A percentile compares a stretch with the other conserved stretches of the same genome.
Evolutionary conservation across 1,284 basidiomycete species (phyloP).

Genomic region (Moesziomyces aphidis): DNA sequence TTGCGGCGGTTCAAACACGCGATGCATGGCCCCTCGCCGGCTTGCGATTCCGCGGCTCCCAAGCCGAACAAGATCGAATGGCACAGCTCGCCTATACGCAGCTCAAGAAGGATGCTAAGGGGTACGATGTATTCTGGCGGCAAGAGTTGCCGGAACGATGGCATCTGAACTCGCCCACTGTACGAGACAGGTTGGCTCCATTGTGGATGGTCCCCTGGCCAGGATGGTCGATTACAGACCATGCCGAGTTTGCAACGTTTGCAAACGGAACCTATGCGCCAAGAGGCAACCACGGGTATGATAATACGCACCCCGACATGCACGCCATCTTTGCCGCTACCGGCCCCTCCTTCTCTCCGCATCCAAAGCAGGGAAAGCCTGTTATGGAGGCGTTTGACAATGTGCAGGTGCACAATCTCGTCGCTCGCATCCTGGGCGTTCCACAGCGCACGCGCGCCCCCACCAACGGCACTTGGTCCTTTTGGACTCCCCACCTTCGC

Average conservation of each 20-base stretch:
- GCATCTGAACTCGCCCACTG: conserved; percentile 5
- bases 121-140: conserved; percentile 20
- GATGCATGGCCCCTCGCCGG: conserved; percentile 73
- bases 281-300: conserved; percentile 80
- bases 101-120: neutral
- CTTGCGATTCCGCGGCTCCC: conserved; percentile 21
- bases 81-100: conserved; percentile 2
- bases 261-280: conserved; percentile 73
- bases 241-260: conserved; percentile 20
- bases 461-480: conserved; percentile 22
- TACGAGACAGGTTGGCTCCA: conserved; percentile 23
- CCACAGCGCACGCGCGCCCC: conserved; percentile 61
- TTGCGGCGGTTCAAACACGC: conserved; percentile 75
- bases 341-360: conserved; percentile 82
- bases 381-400: conserved; percentile 79
- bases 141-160: conserved; percentile 20
- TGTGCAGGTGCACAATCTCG: conserved; percentile 84
- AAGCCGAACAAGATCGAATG: neutral
- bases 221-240: conserved; percentile 38
- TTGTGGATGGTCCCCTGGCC: conserved; percentile 40
- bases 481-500: conserved; percentile 32
- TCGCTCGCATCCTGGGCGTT: conserved; percentile 80
- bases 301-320: conserved; percentile 81
- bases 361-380: conserved; percentile 3
- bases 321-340: conserved; percentile 89